Conservation (phyloP, 2,329 filamentous ascomycete species). For the Aspergillus sp. region DNA sequence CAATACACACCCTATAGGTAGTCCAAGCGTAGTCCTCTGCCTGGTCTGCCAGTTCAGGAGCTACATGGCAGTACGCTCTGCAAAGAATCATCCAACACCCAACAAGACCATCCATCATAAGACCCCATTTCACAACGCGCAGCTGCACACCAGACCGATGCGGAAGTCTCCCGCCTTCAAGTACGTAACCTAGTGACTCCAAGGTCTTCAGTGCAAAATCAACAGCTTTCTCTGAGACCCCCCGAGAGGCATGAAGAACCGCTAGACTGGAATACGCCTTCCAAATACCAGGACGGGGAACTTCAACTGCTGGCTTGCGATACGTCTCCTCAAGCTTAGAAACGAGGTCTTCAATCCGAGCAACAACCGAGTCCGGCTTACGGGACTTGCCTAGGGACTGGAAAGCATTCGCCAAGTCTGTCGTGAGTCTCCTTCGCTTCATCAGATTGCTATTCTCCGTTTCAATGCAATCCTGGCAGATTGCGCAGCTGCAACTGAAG, state of each 20-base stretch:
- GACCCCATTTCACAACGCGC: conserved; percentile 31
- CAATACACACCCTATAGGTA: conserved; percentile 34
- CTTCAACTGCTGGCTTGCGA: conserved; percentile 18
- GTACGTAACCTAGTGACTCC: conserved; percentile 26
- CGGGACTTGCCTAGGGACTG: too few relatives aligned
- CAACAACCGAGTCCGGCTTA: too few relatives aligned
- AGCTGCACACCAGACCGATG: conserved; percentile 1
- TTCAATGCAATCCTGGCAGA: conserved; percentile 22
- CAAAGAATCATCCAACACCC: conserved; percentile 30
- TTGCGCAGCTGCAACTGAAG: conserved; percentile 23
- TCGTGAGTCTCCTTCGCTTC: conserved; percentile 14
- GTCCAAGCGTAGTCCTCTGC: conserved; percentile 33
- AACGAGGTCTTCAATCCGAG: conserved; percentile 14
- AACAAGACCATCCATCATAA: conserved; percentile 24
- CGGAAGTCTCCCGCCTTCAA: conserved; percentile 23
- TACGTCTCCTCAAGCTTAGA: conserved; percentile 23
- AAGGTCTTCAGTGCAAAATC: conserved; percentile 24
- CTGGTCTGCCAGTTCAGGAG: conserved; percentile 16
- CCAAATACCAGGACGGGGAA: conserved; percentile 25
- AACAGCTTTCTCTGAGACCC: conserved; percentile 16
- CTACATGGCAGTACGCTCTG: conserved; percentile 23
- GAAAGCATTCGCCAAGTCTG: conserved; percentile 2
- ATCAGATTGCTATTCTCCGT: conserved; percentile 6
- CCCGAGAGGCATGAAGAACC: not conserved
- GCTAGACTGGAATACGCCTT: conserved; percentile 21